These are phyloP conservation scores for Trametes coccinea DNA, from an alignment of 768 basidiomycete species.

Conservation along the genomic window DNA sequence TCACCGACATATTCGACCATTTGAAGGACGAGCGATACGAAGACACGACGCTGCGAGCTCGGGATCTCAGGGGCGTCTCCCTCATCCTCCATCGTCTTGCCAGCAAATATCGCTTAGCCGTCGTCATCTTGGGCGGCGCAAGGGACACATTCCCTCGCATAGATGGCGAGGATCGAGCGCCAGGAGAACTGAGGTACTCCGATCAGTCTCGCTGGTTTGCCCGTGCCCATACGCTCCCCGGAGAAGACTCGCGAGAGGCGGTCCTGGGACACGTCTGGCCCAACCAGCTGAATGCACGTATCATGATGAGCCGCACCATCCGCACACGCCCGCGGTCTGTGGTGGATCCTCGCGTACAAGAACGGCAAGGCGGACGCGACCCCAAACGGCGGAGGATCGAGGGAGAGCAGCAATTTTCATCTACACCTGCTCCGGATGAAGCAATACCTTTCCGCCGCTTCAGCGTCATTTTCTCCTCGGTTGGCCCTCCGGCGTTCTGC, in stretches of 20 bases:
- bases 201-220: slow-evolving; percentile 79
- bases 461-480: slow-evolving; percentile 76
- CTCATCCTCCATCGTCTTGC: slow-evolving; percentile 72
- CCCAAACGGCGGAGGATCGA: slow-evolving; percentile 34
- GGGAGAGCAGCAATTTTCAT: slow-evolving; percentile 7
- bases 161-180: slow-evolving; percentile 27
- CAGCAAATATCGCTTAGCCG: slow-evolving; percentile 57
- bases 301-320: slow-evolving; percentile 80
- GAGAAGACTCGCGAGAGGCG: slow-evolving; percentile 72
- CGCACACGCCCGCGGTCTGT: slow-evolving; percentile 56
- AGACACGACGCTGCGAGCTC: slow-evolving; percentile 73
- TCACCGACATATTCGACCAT: slow-evolving; percentile 82
- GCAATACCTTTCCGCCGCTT: slow-evolving; percentile 65
- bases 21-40: slow-evolving; percentile 56
- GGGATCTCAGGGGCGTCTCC: slow-evolving; percentile 66
- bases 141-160: slow-evolving; percentile 23
- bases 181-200: slow-evolving; percentile 56
- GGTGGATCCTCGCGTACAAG: slow-evolving; percentile 20
- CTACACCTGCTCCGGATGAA: slow-evolving; percentile 27
- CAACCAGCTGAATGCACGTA: slow-evolving; percentile 83
- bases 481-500: slow-evolving; percentile 54
- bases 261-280: slow-evolving; percentile 91
- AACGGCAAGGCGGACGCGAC: slow-evolving; percentile 18
- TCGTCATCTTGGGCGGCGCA: slow-evolving; percentile 83
- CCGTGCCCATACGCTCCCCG: slow-evolving; percentile 57